Percentiles rank a stretch among this genome's conserved stretches.
These are phyloP conservation scores for Phenoliferia sp. DNA, from an alignment of 1,284 basidiomycete genomes.

Conservation along the genomic window DNA sequence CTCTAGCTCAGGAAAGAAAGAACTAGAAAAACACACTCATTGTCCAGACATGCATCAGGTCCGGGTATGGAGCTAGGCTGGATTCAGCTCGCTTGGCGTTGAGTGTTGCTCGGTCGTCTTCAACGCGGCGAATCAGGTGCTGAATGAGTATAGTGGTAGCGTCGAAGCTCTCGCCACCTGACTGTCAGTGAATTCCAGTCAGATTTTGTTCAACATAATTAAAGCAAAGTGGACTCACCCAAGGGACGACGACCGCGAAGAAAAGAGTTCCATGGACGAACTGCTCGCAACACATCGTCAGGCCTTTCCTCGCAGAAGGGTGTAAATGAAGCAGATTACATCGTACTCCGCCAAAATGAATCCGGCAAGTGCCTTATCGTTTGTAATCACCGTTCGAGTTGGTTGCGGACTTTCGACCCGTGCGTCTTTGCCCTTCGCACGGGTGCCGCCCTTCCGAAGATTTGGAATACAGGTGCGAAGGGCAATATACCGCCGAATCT, in stretches of 20 bases:
- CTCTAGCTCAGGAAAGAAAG: neutral
- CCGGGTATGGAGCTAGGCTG: slow-evolving; percentile 3
- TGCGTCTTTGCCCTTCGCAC: neutral
- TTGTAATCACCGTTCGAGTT: neutral
- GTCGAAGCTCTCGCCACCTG: slow-evolving; percentile 22
- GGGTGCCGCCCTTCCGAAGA: neutral
- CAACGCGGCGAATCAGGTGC: slow-evolving; percentile 11
- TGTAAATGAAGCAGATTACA: neutral
- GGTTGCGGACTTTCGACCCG: neutral
- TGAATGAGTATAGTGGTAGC: slow-evolving; percentile 20
- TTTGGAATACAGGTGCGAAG: neutral
- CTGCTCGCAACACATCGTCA: neutral
- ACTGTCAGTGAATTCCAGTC: neutral
- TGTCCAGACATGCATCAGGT: slow-evolving; percentile 15
- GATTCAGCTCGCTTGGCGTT: neutral
- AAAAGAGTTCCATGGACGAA: slow-evolving; percentile 12
- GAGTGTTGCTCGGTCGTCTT: slow-evolving; percentile 9
- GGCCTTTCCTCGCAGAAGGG: neutral
- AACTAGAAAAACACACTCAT: slow-evolving; percentile 9
- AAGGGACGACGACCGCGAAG: slow-evolving; percentile 24
- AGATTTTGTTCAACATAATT: neutral
- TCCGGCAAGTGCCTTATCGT: slow-evolving; percentile 21
- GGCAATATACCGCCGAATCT: slow-evolving; percentile 8
- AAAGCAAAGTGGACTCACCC: slow-evolving; percentile 4
- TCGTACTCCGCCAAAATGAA: slow-evolving; percentile 27